Evolutionary conservation across 2,329 filamentous ascomycete species (phyloP), one percentile per base, ranked within the genome.

Genomic region (Diaporthe aspalathi): DNA sequence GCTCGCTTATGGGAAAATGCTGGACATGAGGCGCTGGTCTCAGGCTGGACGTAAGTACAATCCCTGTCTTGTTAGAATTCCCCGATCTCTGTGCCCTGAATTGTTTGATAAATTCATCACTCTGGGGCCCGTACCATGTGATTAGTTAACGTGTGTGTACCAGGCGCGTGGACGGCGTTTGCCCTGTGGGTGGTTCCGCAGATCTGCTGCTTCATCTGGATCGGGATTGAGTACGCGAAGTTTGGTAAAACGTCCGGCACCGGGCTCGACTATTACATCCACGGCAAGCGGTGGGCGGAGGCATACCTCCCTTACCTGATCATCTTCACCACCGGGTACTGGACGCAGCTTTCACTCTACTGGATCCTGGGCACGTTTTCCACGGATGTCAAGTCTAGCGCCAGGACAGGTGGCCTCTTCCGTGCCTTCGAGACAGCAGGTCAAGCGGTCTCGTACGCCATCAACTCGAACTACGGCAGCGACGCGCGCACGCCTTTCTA

Each of bases 361-460:
- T 82, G 80, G 80, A 79, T 81, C 24, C 74, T 82, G 17, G 80
- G 79, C 38, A 80, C 77, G 4, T 80, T 81, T 27, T 79, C 80
- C 2, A 79, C 77, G 0, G 79, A 82, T 27, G 76, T 81, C 1
- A 77, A 79, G 49, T 74, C 76, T 6, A 78, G 76, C 6, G 74
- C 79, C 7, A 75, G 78, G 22, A 77, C 77, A 0, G 78, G 79
- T 5, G 78, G 79, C 22, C 32, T 78, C 43, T 78, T 78, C 71
- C 76, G 77, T 2, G 76, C 76, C 22, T 78, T 76, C 20, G 77
- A 78, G 50, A 78, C 77, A 0, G 75, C 74, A 2, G 78, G 78
- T n/a, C 78, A 79, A 65, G 76, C 78, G 2, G 75, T 78, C 5
- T 78, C 78, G 1, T 79, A 79, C 27, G 75, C 75, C 0, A 76